Evolutionary conservation across 148 eudicot species (phyloP).

Genomic region (Dysphania ambrosioides): DNA sequence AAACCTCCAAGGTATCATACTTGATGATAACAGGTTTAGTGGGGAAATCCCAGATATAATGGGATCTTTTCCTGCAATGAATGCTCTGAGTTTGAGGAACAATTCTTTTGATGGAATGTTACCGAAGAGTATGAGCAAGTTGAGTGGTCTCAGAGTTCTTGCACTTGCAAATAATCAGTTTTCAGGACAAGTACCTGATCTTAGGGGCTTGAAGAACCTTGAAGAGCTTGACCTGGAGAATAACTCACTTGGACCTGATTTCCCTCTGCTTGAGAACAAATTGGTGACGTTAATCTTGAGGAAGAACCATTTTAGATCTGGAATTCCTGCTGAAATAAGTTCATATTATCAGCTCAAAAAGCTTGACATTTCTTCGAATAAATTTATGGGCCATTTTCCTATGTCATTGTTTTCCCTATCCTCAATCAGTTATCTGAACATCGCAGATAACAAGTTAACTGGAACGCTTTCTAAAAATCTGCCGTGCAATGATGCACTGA

Average conservation of each 20-base stretch:
- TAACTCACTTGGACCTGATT: conserved; percentile 65
- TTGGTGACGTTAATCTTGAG: conserved; percentile 48
- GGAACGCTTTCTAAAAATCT: conserved; percentile 47
- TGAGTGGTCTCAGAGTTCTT: conserved; percentile 65
- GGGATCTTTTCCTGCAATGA: conserved; percentile 56
- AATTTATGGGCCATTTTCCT: conserved; percentile 73
- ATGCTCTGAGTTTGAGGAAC: conserved; percentile 67
- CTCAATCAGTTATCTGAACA: conserved; percentile 51
- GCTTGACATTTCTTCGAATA: conserved; percentile 67
- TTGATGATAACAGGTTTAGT: conserved; percentile 61
- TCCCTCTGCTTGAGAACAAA: conserved; percentile 57
- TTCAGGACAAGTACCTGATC: conserved; percentile 68
- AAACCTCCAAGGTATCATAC: conserved; percentile 68
- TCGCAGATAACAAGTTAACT: conserved; percentile 59
- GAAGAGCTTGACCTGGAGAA: conserved; percentile 65
- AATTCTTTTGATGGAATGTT: conserved; percentile 65
- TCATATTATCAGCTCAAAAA: conserved; percentile 56
- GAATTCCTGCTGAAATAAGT: conserved; percentile 49
- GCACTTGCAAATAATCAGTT: conserved; percentile 61
- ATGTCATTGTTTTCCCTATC: conserved; percentile 55
- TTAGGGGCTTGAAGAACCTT: conserved; percentile 53
- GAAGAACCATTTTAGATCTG: conserved; percentile 60
- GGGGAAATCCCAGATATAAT: conserved; percentile 56
- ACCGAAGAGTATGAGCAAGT: conserved; percentile 51
- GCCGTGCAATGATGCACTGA: conserved; percentile 51